phyloP scores from a whole-genome alignment of 2,329 filamentous ascomycete genomes.

The Arthroderma sp. region DNA sequence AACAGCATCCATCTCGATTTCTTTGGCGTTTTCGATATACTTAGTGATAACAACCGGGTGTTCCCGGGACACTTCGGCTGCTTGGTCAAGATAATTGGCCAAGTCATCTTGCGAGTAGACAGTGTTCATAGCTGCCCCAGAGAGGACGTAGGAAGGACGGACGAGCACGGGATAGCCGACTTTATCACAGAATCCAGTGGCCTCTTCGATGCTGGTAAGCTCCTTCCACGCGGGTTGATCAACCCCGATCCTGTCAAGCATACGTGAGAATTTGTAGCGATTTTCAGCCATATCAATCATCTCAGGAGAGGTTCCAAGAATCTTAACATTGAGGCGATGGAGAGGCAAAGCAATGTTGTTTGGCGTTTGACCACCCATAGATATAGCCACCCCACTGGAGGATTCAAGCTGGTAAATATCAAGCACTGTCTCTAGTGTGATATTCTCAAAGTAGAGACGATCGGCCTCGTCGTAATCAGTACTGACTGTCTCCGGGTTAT shows the following conservation, averaged over 20 bases:
- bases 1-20: conserved; percentile 99
- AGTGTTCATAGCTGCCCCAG: conserved; percentile 97
- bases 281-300: conserved; percentile 99
- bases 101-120: conserved; percentile 94
- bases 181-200: conserved; percentile 70
- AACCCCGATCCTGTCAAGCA: conserved; percentile 87
- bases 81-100: conserved; percentile 76
- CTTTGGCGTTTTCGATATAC: conserved; percentile 98
- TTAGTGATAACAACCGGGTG: conserved; percentile 98
- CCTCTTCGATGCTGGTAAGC: conserved; percentile 86
- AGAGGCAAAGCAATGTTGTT: conserved; percentile 95
- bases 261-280: conserved; percentile 95
- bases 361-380: conserved; percentile 93
- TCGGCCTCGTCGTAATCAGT: conserved; percentile 95
- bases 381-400: conserved; percentile 74
- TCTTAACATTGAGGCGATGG: conserved; percentile 77
- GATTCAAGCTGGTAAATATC: conserved; percentile 87
- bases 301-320: conserved; percentile 89
- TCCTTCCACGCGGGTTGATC: conserved; percentile 99
- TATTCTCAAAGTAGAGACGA: conserved; percentile 90
- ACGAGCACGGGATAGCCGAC: conserved; percentile 92
- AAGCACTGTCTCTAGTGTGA: conserved; percentile 76
- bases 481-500: conserved; percentile 78
- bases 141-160: conserved; percentile 90
- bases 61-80: conserved; percentile 82